Evolutionary conservation across 2,329 filamentous ascomycete genomes (phyloP).

Genomic region (Zelopaecilomyces penicillatus): DNA sequence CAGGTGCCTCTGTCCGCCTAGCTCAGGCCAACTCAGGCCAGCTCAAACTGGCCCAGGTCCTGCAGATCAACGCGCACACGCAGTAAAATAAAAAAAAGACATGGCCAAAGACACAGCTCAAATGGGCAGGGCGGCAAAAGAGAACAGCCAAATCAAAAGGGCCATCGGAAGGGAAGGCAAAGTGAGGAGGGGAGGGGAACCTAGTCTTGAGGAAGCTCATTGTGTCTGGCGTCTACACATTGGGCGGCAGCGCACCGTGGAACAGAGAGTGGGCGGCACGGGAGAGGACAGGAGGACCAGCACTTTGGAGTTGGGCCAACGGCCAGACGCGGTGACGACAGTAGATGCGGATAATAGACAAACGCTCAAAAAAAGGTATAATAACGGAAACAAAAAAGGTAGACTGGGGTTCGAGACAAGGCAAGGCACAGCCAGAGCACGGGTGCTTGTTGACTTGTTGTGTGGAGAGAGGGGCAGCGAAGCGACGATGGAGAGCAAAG

Average conservation of each 20-base stretch:
- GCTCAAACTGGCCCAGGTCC: too few relatives aligned
- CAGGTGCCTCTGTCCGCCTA: too few relatives aligned
- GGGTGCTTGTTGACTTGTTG: too few relatives aligned
- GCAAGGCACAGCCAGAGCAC: not conserved
- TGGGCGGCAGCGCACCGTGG: constrained; percentile 16
- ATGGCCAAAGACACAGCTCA: too few relatives aligned
- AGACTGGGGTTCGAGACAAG: not conserved
- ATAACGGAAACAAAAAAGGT: not conserved
- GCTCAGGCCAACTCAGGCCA: too few relatives aligned
- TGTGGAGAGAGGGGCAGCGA: not conserved
- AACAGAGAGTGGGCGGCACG: not conserved
- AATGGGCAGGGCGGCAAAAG: too few relatives aligned
- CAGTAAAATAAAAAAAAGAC: too few relatives aligned
- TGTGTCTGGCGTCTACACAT: constrained; percentile 25
- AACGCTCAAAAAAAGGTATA: not conserved
- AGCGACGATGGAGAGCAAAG: not conserved
- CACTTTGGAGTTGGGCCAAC: constrained; percentile 1
- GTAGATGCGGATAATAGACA: too few relatives aligned
- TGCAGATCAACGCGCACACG: too few relatives aligned
- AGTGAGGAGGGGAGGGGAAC: constrained; percentile 19
- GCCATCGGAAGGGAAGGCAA: not conserved
- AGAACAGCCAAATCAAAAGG: too few relatives aligned
- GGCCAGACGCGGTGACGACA: not conserved
- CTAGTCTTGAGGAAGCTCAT: constrained; percentile 39
- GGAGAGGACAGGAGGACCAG: constrained; percentile 10